phyloP scores from a whole-genome alignment of 2,329 filamentous ascomycete genomes.

The Curvularia sp. region DNA sequence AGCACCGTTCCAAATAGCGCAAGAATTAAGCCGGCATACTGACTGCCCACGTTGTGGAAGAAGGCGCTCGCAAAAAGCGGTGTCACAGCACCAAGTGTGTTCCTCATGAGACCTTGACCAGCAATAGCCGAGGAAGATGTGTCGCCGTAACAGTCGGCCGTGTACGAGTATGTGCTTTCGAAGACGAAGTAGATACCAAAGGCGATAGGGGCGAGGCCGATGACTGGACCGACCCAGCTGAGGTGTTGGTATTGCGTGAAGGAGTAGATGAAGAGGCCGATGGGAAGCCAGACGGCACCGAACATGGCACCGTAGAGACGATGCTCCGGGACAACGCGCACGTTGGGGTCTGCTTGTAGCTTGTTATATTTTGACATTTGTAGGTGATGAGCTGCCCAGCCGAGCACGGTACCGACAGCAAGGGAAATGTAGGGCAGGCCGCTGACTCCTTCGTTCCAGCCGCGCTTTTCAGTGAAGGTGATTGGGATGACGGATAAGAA shows the following conservation, averaged over 20 bases:
- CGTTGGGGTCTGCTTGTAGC: constrained; percentile 48
- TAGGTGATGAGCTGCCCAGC: constrained; percentile 58
- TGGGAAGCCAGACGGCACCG: constrained; percentile 42
- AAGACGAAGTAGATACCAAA: constrained; percentile 63
- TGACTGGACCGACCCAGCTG: constrained; percentile 59
- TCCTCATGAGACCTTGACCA: constrained; percentile 61
- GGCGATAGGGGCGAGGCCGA: constrained; percentile 59
- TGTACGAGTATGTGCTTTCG: constrained; percentile 58
- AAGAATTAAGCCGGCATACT: constrained; percentile 60
- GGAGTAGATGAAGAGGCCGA: constrained; percentile 57
- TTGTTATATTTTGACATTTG: constrained; percentile 61
- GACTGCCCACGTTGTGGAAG: constrained; percentile 62
- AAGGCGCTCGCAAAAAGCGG: constrained; percentile 62
- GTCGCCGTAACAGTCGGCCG: constrained; percentile 61
- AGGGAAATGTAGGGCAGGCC: constrained; percentile 63
- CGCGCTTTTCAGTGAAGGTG: constrained; percentile 59
- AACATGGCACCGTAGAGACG: constrained; percentile 44
- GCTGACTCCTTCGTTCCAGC: constrained; percentile 59
- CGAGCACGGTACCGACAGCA: constrained; percentile 58
- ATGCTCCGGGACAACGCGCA: constrained; percentile 48
- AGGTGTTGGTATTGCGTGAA: constrained; percentile 62
- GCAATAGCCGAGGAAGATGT: constrained; percentile 56
- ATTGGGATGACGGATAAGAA: constrained; percentile 55
- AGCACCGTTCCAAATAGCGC: constrained; percentile 56
- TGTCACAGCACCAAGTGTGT: constrained; percentile 61